Conservation (phyloP, 306 rosid species). For the Corylus heterophylla region DNA sequence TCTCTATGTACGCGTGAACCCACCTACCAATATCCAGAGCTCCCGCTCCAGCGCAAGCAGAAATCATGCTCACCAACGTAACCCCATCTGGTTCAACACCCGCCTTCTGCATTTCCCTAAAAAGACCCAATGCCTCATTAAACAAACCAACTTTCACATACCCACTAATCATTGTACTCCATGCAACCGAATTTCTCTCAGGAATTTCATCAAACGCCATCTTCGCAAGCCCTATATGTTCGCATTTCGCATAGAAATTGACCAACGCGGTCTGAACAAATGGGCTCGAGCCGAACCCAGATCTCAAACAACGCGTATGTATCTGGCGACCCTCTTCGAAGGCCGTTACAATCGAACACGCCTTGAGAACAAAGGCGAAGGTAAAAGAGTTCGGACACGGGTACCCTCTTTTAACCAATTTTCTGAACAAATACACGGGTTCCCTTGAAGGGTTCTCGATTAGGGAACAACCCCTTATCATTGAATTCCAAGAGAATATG, state of each 20-base stretch:
- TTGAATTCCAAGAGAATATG: slow-evolving; percentile 30
- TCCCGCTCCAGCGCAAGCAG: slow-evolving; percentile 19
- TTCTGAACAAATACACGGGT: slow-evolving; percentile 19
- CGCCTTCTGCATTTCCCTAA: slow-evolving; percentile 30
- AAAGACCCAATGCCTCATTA: slow-evolving; percentile 20
- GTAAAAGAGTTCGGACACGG: slow-evolving; percentile 31
- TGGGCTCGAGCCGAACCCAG: slow-evolving; percentile 19
- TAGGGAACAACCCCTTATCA: slow-evolving; percentile 22
- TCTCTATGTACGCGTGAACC: slow-evolving; percentile 28
- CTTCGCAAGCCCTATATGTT: slow-evolving; percentile 14
- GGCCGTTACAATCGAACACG: slow-evolving; percentile 24
- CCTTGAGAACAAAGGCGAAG: slow-evolving; percentile 32
- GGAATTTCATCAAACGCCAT: slow-evolving; percentile 33
- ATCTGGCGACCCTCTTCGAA: slow-evolving; percentile 21
- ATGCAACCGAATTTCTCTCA: slow-evolving; percentile 27
- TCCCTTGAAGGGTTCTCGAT: slow-evolving; percentile 26
- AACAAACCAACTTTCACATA: slow-evolving; percentile 16
- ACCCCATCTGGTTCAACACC: slow-evolving; percentile 30
- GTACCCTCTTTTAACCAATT: slow-evolving; percentile 18
- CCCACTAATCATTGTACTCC: slow-evolving; percentile 34
- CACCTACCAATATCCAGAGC: slow-evolving; percentile 29
- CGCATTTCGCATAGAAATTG: slow-evolving; percentile 25
- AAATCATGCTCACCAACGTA: slow-evolving; percentile 23
- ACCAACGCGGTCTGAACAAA: slow-evolving; percentile 31
- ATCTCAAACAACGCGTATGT: slow-evolving; percentile 11